These are phyloP conservation scores for Wickerhamiella parazyma DNA, from an alignment of 805 yeast genomes.

Conservation along the genomic window DNA sequence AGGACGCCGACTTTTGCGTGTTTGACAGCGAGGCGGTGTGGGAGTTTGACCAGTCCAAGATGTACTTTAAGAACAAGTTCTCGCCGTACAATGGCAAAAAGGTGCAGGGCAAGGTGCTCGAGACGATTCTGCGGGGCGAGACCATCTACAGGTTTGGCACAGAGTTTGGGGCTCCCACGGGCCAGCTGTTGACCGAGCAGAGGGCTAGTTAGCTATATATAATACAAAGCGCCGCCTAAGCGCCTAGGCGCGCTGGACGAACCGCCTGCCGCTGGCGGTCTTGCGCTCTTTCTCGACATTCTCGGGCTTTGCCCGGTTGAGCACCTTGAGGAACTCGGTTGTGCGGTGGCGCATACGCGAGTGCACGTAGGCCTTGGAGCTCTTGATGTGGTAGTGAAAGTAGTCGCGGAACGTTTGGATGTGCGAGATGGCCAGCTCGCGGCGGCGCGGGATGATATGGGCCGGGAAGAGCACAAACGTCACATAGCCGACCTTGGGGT, in stretches of 20 bases:
- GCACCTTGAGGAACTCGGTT: constrained; percentile 81
- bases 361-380: constrained; percentile 96
- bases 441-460: constrained; percentile 52
- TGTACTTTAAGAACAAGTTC: constrained; percentile 67
- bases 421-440: constrained; percentile 82
- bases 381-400: constrained; percentile 97
- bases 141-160: constrained; percentile 33
- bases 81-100: constrained; percentile 70
- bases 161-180: constrained; percentile 12
- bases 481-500: constrained; percentile 39
- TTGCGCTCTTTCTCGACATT: constrained; percentile 64
- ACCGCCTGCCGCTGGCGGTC: constrained; percentile 62
- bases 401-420: constrained; percentile 87
- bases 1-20: constrained; percentile 77
- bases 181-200: constrained; percentile 14
- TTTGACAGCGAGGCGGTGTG: constrained; percentile 60
- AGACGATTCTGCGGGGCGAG: constrained; percentile 67
- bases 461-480: constrained; percentile 41
- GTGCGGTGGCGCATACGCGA: constrained; percentile 97
- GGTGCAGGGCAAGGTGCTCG: constrained; percentile 60
- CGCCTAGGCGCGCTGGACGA: constrained; percentile 19
- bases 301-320: constrained; percentile 95
- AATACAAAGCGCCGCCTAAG: too few species aligned
- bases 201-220: constrained; percentile 8
- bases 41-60: constrained; percentile 21